These are phyloP conservation scores for Cucurbitaria berberidis DNA, from an alignment of 2,329 filamentous ascomycete genomes.

Conservation along the genomic window DNA sequence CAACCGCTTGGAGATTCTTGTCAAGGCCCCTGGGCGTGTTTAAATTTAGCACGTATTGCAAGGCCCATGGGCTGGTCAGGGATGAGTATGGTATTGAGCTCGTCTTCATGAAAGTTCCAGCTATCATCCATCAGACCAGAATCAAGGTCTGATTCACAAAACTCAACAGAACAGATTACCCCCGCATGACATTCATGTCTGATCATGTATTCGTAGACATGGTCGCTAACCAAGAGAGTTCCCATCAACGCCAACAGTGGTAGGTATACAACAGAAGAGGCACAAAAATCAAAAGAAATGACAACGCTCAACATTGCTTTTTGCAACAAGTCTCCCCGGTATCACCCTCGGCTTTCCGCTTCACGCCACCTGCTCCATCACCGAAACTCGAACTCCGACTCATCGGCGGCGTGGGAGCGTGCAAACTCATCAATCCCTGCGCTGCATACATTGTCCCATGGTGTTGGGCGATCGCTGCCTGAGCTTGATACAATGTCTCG, in stretches of 20 bases:
- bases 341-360: constrained; percentile 34
- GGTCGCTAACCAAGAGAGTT: not conserved
- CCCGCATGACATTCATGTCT: not conserved
- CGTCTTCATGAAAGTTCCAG: not conserved
- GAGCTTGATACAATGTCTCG: constrained; percentile 4
- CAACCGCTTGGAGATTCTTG: not conserved
- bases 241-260: not conserved
- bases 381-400: constrained; percentile 35
- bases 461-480: constrained; percentile 8
- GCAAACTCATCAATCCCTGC: constrained; percentile 12
- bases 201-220: not conserved
- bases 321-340: constrained; percentile 20
- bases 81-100: not conserved
- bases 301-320: constrained; percentile 21
- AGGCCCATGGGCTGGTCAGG: not conserved
- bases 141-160: not conserved
- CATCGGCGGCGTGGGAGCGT: constrained; percentile 35
- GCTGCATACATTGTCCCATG: constrained; percentile 8
- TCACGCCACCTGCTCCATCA: constrained; percentile 20
- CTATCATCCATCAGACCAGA: not conserved
- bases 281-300: not conserved
- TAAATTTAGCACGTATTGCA: not conserved
- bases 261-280: not conserved
- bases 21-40: not conserved
- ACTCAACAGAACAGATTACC: not conserved